Evolutionary conservation across 2,329 filamentous ascomycete species (phyloP).

Genomic region (Immersiporthe knoxdaviesiana): DNA sequence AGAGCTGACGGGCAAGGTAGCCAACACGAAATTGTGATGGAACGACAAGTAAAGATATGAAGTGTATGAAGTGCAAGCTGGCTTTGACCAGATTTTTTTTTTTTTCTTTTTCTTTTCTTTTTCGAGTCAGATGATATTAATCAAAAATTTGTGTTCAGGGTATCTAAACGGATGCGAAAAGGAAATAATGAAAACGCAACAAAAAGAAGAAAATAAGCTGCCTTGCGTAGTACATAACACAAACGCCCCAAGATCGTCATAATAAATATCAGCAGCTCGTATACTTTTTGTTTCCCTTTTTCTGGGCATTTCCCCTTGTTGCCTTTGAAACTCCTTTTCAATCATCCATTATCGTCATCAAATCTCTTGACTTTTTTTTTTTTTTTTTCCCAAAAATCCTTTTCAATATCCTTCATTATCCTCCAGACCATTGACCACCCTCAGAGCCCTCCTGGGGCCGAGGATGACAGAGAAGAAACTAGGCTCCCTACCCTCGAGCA

Average conservation of each 20-base stretch:
- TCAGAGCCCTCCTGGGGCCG: conserved; percentile 65
- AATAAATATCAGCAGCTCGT: too few relatives aligned
- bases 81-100: too few relatives aligned
- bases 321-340: too few relatives aligned
- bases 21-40: conserved; percentile 21
- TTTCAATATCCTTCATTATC: conserved; percentile 29
- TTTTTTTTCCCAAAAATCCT: background rate
- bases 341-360: background rate
- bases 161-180: conserved; percentile 8
- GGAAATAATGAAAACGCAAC: background rate
- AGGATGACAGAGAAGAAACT: conserved; percentile 67
- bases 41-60: background rate
- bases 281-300: too few relatives aligned
- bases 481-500: conserved; percentile 55
- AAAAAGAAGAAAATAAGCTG: background rate
- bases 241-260: background rate
- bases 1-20: conserved; percentile 40
- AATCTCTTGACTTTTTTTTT: background rate
- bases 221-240: background rate
- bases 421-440: conserved; percentile 59
- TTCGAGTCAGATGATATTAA: background rate
- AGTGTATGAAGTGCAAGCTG: too few relatives aligned
- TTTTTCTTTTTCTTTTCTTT: background rate
- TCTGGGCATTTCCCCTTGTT: too few relatives aligned
- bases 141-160: conserved; percentile 5